Evolutionary conservation across 1,284 basidiomycete species (phyloP), one percentile per base, ranked within the genome.

Genomic region (Afroboletus lepidellus): DNA sequence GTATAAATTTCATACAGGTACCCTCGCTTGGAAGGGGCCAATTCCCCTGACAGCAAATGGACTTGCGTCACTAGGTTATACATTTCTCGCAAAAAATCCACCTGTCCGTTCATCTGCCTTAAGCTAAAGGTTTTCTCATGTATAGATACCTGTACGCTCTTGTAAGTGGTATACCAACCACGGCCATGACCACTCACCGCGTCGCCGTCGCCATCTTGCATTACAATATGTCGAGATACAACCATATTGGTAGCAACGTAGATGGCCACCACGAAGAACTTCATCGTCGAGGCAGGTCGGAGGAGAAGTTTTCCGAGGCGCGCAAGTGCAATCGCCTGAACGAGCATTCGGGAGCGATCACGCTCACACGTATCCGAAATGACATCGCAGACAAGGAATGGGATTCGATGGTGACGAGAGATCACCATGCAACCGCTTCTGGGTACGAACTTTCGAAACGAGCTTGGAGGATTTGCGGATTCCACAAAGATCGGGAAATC

Each of bases 11-110:
- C n/a, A n/a, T n/a, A n/a, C n/a, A n/a, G n/a, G n/a, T n/a, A n/a
- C n/a, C n/a, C n/a, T n/a, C n/a, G n/a, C n/a, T n/a, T n/a, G n/a
- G n/a, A n/a, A n/a, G 1, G 0, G 5, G 44, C 53, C 20, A 58
- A 20, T 1, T 58, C 41, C 0, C 29, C 13, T 0, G 38, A 45
- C 23, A 58, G 16, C 5, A 1, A n/a, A 20, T n/a, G 16, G 20
- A 47, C 18, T 15, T 39, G 1, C 16, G 36, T 23, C 21, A 27
- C 36, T 8, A 46, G 34, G 18, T 46, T 46, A 18, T 46, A 46
- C 36, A 38, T 46, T 13, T 29, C 34, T 5, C 33, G 32, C n/a
- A 57, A 27, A 23, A 57, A 58, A 13, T 48, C 15, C n/a, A 48
- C n/a, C 18, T 46, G 5, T 6, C 32, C 2, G 0, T 36, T 16